Evolutionary conservation across 306 rosid genomes (phyloP), one percentile per base, ranked within the genome.

Genomic region (Begonia fuchsioides): DNA sequence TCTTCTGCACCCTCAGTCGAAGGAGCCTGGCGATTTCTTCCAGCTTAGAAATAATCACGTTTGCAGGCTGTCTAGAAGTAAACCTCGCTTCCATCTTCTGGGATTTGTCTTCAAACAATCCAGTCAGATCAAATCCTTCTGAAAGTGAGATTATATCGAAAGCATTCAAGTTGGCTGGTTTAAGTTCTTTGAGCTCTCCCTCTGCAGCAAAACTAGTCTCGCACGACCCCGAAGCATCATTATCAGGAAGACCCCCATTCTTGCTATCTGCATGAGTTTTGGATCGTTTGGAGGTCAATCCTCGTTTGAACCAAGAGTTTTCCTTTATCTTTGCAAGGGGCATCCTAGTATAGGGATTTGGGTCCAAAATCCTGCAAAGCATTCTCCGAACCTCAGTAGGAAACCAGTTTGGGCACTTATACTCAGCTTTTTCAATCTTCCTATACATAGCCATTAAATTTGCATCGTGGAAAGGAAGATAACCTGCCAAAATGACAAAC

Each of bases 391-490:
- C 75, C 47, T 83, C 96, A 1, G 74, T 76, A 35, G 86, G 65
- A 63, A 87, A 76, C 93, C 93, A 83, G 62, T 48, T 63, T 2
- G 96, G 94, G 40, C 65, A 80, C 59, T 64, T 76, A 18, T 73
- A 50, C 38, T 83, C 88, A 8, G 83, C 86, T 65, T 63, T 80
- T 49, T 70, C 74, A 46, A 87, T 87, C 75, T 87, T 87, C 70
- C 78, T 70, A 66, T 87, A 87, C 94, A 87, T 67, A 60, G 76
- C 81, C 72, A 83, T 76, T 68, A 87, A 70, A 83, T 83, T 87
- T 10, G 93, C 56, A 39, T 83, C 93, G 44, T 76, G 81, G 57
- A 87, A 87, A 6, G 94, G 96, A 10, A 87, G 92, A 77, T 73
- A 80, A 59, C 94, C 93, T 11, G 96, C 86, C 71, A 87, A 72